Base-by-base conservation (phyloP, 2,329 filamentous ascomycete species). In the Byssochlamys sp. region DNA sequence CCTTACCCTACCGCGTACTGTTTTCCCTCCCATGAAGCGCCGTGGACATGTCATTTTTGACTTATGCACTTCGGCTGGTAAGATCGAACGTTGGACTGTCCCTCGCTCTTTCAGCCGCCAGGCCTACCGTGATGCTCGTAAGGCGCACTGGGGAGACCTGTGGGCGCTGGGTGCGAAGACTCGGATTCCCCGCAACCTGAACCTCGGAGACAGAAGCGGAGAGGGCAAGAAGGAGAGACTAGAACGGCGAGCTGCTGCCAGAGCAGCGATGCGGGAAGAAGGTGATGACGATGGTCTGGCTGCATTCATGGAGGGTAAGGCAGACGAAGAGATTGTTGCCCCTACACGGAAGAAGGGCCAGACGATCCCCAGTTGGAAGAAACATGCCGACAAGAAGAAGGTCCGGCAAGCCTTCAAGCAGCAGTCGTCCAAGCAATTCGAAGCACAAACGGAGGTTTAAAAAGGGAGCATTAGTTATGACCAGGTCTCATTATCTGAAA, bases 81-180 rank as follows among this genome's bases (percentile, higher is more conserved):
- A 82, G 49, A 85, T 96, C 33, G 92, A 99, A 77, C 89, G 94
- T 57, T 99, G 94, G 94, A 94, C 88, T 0, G 87, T 99, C 0
- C 89, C 92, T 1, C 85, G 85, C 64, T 90, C 86, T 59, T 94
- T 87, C 73, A 87, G 86, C 71, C 86, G 83, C 65, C 84, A 88
- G 66, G 91, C 91, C 0, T 97, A 92, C 75, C 90, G 89, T 65
- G 94, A 97, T 69, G 94, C 94, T 35, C 85, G 94, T 60, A 99
- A 99, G 75, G 83, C 87, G 0, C 77, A 77, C 55, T 97, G 92
- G 94, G 94, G 94, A 45, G 94, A 97, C 70, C 78, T 97, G 9
- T 99, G 94, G 94, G 91, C 92, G 0, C 79, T 97, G 0, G 94
- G 94, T 0, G 92, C 91, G 25, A 97, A 97, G 80, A 95, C 90